phyloP scores from a whole-genome alignment of 805 yeast genomes.

The Lipomyces yamadae region DNA sequence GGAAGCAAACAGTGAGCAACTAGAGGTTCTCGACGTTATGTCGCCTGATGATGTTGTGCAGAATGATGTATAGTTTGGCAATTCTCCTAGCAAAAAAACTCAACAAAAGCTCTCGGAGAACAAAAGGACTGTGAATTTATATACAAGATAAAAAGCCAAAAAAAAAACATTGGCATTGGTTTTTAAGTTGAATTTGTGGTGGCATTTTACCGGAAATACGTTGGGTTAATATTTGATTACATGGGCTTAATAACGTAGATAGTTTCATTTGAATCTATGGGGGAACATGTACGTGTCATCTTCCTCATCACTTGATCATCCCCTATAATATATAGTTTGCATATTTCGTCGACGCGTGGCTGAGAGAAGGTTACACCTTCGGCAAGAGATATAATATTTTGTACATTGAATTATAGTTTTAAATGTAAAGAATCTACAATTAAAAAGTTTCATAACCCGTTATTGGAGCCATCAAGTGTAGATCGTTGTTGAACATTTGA shows the following conservation, averaged over 20 bases:
- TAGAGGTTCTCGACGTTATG: constrained; percentile 15
- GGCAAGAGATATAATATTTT: neutral
- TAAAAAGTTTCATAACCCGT: neutral
- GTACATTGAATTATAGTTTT: neutral
- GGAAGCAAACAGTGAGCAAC: constrained; percentile 21
- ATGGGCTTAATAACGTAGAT: neutral
- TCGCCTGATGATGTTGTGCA: constrained; percentile 15
- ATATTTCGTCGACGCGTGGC: too few relatives aligned
- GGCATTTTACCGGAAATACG: neutral
- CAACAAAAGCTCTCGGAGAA: neutral
- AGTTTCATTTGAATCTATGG: neutral
- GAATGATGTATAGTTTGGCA: constrained; percentile 12
- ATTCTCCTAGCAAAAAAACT: neutral
- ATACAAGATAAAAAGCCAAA: neutral
- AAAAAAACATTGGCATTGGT: neutral
- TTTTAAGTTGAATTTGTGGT: neutral
- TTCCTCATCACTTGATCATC: too few relatives aligned
- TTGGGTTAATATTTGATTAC: neutral
- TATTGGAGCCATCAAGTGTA: neutral
- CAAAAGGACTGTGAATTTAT: too few relatives aligned
- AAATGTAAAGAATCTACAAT: neutral
- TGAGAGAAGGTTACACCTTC: too few relatives aligned
- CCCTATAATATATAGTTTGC: too few relatives aligned
- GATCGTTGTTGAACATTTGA: neutral
- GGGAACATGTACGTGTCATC: too few relatives aligned